Percentiles rank a stretch among this genome's conserved stretches.
These are phyloP conservation scores for Cytospora schulzeri DNA, from an alignment of 2,329 filamentous ascomycete genomes.

Conservation along the genomic window DNA sequence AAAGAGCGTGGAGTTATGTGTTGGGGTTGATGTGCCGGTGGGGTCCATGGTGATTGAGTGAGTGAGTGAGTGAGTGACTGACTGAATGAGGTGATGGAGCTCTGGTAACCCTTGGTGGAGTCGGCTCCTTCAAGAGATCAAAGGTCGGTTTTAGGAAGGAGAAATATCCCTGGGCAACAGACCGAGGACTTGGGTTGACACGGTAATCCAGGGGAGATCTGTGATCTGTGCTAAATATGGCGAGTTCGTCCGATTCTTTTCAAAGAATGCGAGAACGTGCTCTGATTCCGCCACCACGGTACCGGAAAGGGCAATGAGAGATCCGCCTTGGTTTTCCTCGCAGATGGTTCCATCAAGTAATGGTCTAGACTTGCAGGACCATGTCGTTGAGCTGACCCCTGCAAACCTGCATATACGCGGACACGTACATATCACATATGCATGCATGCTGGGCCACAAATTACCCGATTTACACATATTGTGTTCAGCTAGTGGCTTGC, in stretches of 20 bases:
- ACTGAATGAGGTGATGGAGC: background rate
- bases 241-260: background rate
- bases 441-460: background rate
- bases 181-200: conserved; percentile 1
- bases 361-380: conserved; percentile 18
- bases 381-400: conserved; percentile 10
- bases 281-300: background rate
- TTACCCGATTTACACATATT: background rate
- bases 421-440: conserved; percentile 2
- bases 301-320: background rate
- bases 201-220: background rate
- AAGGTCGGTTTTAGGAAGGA: background rate
- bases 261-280: background rate
- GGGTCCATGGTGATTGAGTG: conserved; percentile 6
- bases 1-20: conserved; percentile 19
- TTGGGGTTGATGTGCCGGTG: conserved; percentile 18
- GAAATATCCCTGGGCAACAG: background rate
- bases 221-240: conserved; percentile 7
- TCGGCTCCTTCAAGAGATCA: background rate
- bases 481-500: background rate
- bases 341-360: conserved; percentile 9
- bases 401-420: conserved; percentile 15
- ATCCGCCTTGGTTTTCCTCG: background rate
- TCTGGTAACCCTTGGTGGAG: conserved; percentile 1
- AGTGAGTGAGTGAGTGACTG: background rate